Evolutionary conservation across 441 rosid species (phyloP).

Genomic region (Flueggea neowawraea): DNA sequence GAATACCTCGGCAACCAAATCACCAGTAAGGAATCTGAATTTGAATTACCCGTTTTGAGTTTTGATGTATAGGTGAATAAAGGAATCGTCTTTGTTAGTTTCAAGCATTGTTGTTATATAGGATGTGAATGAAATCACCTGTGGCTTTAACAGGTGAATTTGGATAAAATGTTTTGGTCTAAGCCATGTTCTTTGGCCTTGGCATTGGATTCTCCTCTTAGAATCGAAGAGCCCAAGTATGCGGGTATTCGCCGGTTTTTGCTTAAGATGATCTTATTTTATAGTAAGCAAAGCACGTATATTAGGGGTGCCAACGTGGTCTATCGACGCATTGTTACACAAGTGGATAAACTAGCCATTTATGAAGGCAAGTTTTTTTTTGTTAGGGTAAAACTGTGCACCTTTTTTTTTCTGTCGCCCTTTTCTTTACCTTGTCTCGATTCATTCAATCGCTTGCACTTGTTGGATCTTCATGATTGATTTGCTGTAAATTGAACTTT

Average conservation of each 20-base stretch:
- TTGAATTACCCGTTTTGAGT: too few species aligned
- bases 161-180: conserved; percentile 77
- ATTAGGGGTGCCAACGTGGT: conserved; percentile 85
- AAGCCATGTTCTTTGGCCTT: conserved; percentile 91
- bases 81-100: too few species aligned
- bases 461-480: not conserved
- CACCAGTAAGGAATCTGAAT: conserved; percentile 30
- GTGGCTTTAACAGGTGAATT: conserved; percentile 43
- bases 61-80: too few species aligned
- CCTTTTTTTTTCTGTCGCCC: not conserved
- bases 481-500: conserved; percentile 1
- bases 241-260: conserved; percentile 56
- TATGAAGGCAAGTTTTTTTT: conserved; percentile 59
- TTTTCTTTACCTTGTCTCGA: not conserved
- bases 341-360: conserved; percentile 77
- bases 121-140: not conserved
- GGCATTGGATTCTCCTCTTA: conserved; percentile 62
- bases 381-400: not conserved
- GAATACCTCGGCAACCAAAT: conserved; percentile 30
- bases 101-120: too few species aligned
- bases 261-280: conserved; percentile 65
- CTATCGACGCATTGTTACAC: conserved; percentile 55
- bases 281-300: conserved; percentile 83
- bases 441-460: not conserved
- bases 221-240: conserved; percentile 78